Conservation (phyloP, 169 alveolate genomes). For the Besnoitia besnoiti region DNA sequence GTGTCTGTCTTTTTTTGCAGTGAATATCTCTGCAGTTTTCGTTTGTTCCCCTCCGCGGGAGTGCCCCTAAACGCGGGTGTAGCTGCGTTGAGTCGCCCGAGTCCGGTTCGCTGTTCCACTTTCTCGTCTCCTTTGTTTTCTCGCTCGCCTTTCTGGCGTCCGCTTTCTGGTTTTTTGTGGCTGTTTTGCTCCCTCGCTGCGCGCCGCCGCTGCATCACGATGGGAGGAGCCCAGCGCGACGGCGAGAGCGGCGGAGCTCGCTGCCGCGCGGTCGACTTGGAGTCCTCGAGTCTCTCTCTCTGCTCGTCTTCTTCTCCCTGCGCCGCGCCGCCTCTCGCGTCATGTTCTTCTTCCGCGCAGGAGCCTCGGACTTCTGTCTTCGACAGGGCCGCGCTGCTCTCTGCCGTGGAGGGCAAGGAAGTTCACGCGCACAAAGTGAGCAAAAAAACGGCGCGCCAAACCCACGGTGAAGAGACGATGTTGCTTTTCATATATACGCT, state of each 20-base stretch:
- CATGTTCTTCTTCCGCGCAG: not conserved
- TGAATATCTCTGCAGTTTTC: too few species aligned
- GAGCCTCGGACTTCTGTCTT: not conserved
- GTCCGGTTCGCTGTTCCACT: too few species aligned
- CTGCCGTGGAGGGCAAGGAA: not conserved
- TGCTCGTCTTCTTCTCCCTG: not conserved
- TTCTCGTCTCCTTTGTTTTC: too few species aligned
- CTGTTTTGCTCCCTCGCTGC: not conserved
- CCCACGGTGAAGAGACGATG: too few species aligned
- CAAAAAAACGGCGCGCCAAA: too few species aligned
- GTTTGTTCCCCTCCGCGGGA: too few species aligned
- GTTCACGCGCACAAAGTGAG: not conserved
- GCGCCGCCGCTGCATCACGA: not conserved
- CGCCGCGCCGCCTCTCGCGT: not conserved
- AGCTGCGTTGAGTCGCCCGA: too few species aligned
- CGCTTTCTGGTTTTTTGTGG: not conserved
- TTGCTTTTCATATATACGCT: too few species aligned
- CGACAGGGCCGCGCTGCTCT: not conserved
- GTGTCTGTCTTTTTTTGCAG: too few species aligned
- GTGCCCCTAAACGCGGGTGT: too few species aligned
- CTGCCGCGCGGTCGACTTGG: not conserved
- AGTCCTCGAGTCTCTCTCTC: too few species aligned
- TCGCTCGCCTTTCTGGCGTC: not conserved
- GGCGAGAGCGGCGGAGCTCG: not conserved
- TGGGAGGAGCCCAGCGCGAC: not conserved